Percentiles rank a stretch among this genome's conserved stretches.
These are phyloP conservation scores for Powellomyces hirtus DNA, from an alignment of 192 early-diverging fungal species.

Conservation along the genomic window DNA sequence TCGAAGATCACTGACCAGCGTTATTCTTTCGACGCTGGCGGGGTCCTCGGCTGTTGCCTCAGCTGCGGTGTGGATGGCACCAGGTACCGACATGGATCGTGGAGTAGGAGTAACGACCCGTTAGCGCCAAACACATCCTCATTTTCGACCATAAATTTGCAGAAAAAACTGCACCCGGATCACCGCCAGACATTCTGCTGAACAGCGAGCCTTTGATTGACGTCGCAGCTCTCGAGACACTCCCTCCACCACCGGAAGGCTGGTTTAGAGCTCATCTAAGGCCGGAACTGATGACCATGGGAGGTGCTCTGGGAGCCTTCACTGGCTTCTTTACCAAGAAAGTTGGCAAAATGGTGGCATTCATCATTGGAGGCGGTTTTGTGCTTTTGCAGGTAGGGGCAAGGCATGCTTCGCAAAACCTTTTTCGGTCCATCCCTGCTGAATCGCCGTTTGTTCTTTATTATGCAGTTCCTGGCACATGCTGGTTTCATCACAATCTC, in stretches of 20 bases:
- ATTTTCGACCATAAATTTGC: not conserved
- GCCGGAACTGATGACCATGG: constrained; percentile 19
- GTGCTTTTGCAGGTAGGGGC: constrained; percentile 21
- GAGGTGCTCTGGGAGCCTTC: constrained; percentile 16
- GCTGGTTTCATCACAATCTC: constrained; percentile 14
- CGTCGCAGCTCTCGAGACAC: not conserved
- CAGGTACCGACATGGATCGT: not conserved
- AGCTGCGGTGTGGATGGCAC: not conserved
- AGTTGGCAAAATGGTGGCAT: constrained; percentile 25
- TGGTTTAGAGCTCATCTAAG: constrained; percentile 4
- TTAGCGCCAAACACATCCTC: not conserved
- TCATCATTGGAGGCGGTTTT: constrained; percentile 19
- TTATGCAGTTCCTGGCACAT: constrained; percentile 8
- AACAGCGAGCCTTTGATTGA: too few species aligned
- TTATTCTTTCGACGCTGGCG: not conserved
- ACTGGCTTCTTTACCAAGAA: constrained; percentile 24
- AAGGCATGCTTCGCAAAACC: not conserved
- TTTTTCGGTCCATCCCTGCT: not conserved
- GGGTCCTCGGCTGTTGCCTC: not conserved
- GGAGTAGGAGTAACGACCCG: not conserved
- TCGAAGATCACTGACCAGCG: not conserved
- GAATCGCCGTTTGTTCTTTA: not conserved
- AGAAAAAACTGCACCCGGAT: too few species aligned
- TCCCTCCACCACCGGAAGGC: constrained; percentile 11
- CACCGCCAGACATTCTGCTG: too few species aligned